Evolutionary conservation across 164 flowering plant species (phyloP), one percentile per base, ranked within the genome.

Genomic region (Euptelea pleiosperma): DNA sequence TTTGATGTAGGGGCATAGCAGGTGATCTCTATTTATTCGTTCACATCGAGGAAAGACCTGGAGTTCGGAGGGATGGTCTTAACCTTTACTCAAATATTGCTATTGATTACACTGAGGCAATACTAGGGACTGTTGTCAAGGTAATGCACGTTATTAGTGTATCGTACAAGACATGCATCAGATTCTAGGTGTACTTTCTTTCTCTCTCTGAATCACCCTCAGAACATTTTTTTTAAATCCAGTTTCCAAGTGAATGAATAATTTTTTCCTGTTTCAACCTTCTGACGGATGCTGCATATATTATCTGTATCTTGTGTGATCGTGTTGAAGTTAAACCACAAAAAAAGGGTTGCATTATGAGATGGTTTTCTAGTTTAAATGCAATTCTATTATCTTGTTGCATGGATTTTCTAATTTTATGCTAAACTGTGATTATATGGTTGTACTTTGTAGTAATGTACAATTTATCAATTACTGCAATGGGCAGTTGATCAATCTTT

Each of bases 91-190:
- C 99, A 55, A 79, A 79, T 50, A 72, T 90, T 47, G 67, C 52
- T 54, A 54, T 93, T 60, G 86, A 84, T 70, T 93, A 70, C 66
- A 93, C 89, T 26, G 89, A 93, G 39, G 99, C 99, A 31, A 87
- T 90, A 56, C 70, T 93, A 6, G 99, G 97, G 52, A 79, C 93
- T 58, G 67, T 65, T 34, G 52, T 73, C 29, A 80, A 88, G 96
- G 99, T 88, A 71, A 54, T 48, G 52, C 25, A 33, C 1, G 40
- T 47, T 45, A 4, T 8, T 37, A 25, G n/a, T 18, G 50, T 11
- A 41, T 28, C 18, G 18, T 24, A 8, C 19, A 29, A 62, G 22
- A 26, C 30, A 8, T n/a, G 16, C 26, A 30, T 14, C 39, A 8
- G 30, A 29, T 41, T 56, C 1, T 42, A 29, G 26, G 22, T 28